Conservation (phyloP, 768 basidiomycete species). For the Lactarius tabidus region DNA sequence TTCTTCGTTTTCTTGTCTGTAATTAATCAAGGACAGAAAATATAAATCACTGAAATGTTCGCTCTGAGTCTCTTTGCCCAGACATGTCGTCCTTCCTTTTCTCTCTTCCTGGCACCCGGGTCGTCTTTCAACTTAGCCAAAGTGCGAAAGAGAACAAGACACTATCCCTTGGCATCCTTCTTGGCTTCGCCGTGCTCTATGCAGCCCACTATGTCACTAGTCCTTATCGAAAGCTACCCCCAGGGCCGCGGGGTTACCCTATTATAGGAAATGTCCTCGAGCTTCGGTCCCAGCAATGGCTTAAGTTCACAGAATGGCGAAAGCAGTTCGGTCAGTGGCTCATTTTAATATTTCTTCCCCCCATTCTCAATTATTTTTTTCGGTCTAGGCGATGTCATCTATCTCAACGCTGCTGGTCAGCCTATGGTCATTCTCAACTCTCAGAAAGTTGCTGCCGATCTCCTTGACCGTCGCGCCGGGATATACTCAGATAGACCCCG, state of each 20-base stretch:
- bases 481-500: conserved; percentile 32
- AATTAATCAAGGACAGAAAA: background rate
- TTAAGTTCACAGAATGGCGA: conserved; percentile 22
- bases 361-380: background rate
- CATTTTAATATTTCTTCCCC: background rate
- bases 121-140: background rate
- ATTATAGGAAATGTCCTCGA: conserved; percentile 22
- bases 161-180: conserved; percentile 16
- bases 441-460: conserved; percentile 30
- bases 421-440: conserved; percentile 31
- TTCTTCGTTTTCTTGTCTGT: background rate
- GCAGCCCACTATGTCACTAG: conserved; percentile 10
- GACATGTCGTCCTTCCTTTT: background rate
- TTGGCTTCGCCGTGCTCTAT: conserved; percentile 1
- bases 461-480: conserved; percentile 31
- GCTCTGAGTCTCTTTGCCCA: background rate
- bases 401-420: conserved; percentile 26
- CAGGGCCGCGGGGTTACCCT: conserved; percentile 21
- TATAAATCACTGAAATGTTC: background rate
- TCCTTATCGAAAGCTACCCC: conserved; percentile 19
- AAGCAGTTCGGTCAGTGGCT: conserved; percentile 16
- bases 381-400: conserved; percentile 18
- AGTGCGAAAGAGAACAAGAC: conserved; percentile 11
- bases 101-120: background rate
- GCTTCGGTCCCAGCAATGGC: conserved; percentile 20